Evolutionary conservation across 2,329 filamentous ascomycete genomes (phyloP), one percentile per base, ranked within the genome.

Genomic region (Ophiocordyceps camponoti-leonardi): DNA sequence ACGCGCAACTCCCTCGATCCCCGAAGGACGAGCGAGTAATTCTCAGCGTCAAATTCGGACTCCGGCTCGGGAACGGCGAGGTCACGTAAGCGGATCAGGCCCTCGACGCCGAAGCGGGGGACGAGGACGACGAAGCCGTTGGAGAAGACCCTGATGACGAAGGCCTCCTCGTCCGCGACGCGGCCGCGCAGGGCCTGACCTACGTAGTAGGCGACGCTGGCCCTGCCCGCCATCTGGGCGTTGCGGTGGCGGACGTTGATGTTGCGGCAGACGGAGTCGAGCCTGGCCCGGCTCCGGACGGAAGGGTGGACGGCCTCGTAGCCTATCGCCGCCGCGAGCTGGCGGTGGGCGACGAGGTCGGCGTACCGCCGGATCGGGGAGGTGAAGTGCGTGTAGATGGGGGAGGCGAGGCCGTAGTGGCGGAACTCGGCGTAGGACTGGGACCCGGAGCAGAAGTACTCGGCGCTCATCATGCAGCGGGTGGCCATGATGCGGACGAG

Each of bases 331-430:
- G 92, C 90, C 0, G 92, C 90, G 45, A 98, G 80, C 67, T 98
- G 92, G 14, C 90, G 76, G 63, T 98, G 90, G 6, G 86, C 90
- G 46, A 94, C 79, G 3, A 98, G 75, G 67, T 98, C 92, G n/a
- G 90, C 90, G 61, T 98, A 98, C 28, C 93, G 85, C 48, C 92
- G 84, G 60, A 98, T 98, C 4, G 92, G 93, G 4, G 85, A 93
- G 0, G 92, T 98, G 66, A 98, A 98, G 63, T 98, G 92, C 2
- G 92, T 98, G 68, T 98, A 98, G 60, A 98, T 98, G 57, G 93
- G 85, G 4, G 83, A 87, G 0, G 93, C 93, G 33, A 98, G 79
- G 53, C 92, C 92, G 63, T 98, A 98, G 67, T 98, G 93, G 45
- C 86, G 79, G 73, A 94, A 98, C 60, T 96, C 92, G 0, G 86